Base-by-base conservation (phyloP, 495 filamentous ascomycete genomes). In the Talaromyces nanjingensis region DNA sequence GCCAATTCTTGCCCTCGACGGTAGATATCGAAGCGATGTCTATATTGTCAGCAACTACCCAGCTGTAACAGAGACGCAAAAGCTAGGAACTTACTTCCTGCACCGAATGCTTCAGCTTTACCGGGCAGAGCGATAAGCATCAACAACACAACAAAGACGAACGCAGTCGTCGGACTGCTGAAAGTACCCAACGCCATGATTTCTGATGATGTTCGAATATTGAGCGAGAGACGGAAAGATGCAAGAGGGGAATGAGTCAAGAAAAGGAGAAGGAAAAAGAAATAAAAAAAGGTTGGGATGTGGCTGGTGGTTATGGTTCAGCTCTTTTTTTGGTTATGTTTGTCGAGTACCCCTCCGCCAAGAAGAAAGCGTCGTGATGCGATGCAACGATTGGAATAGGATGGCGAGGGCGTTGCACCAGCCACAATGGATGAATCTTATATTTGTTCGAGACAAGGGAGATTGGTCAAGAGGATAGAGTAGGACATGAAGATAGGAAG, bases 1-100 rank as follows among this genome's bases (percentile, higher is more conserved):
- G 88, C 88, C 91, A 98, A 71, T 98, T 98, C 68, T 89, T 84
- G 24, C 94, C 94, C 76, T 98, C 94, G 67, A 98, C 87, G 70
- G 90, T 86, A 1, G 93, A 91, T 68, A 98, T 94, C 0, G 89
- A 92, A 16, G 94, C 93, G 65, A 97, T 96, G 70, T 97, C 77
- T 79, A 52, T 11, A 54, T 27, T 29, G 3, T 29, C 34, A 60
- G 24, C 24, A 27, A 27, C 27, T 27, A 24, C 31, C 52, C 22
- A 14, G 31, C 47, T 47, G 20, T n/a, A 29, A 25, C 33, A 34
- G 14, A 25, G 6, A 62, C 14, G 31, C n/a, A 53, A 14, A 39
- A 53, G 18, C 27, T 18, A 42, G 37, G 12, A 29, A 70, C 69
- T 66, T 80, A 75, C 80, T 98, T 29, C 94, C 94, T 27, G 94